These are phyloP conservation scores for Ascochyta koolunga DNA, from an alignment of 2,329 filamentous ascomycete species.

Conservation along the genomic window DNA sequence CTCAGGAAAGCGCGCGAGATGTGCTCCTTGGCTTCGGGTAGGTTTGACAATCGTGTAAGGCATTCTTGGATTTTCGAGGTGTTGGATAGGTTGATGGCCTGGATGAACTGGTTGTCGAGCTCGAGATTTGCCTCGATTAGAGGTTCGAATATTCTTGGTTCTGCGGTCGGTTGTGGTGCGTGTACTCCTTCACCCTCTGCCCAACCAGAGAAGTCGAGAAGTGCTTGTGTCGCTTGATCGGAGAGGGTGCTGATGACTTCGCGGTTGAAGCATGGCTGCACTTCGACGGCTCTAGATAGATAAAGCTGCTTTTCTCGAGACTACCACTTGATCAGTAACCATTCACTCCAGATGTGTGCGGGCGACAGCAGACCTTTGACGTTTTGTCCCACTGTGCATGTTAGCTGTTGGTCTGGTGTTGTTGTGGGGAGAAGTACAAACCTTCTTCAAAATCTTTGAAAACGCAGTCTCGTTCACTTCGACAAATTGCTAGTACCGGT, in stretches of 20 bases:
- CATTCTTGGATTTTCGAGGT: conserved; percentile 78
- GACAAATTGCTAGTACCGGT: conserved; percentile 77
- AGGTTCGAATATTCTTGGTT: conserved; percentile 40
- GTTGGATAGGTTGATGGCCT: conserved; percentile 85
- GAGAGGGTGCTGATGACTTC: conserved; percentile 96
- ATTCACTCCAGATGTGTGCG: conserved; percentile 6
- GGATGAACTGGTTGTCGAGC: conserved; percentile 84
- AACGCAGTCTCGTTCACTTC: conserved; percentile 98
- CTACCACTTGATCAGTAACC: conserved; percentile 51
- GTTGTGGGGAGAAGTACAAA: conserved; percentile 40
- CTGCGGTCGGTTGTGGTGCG: conserved; percentile 53
- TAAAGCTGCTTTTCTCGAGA: conserved; percentile 98
- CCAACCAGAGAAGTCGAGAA: conserved; percentile 95
- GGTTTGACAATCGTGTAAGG: conserved; percentile 70
- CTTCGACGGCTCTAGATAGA: conserved; percentile 91
- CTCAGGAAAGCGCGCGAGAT: conserved; percentile 90
- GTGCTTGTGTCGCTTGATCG: conserved; percentile 93
- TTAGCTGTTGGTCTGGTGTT: conserved; percentile 38
- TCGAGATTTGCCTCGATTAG: conserved; percentile 78
- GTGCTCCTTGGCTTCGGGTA: conserved; percentile 71
- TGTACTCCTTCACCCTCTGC: conserved; percentile 93
- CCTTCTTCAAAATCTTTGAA: conserved; percentile 98
- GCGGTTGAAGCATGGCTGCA: conserved; percentile 97
- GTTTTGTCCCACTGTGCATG: conserved; percentile 88
- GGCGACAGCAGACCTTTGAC: conserved; percentile 70